These are phyloP conservation scores for Exidia glandulosa DNA, from an alignment of 768 basidiomycete species.

Conservation along the genomic window DNA sequence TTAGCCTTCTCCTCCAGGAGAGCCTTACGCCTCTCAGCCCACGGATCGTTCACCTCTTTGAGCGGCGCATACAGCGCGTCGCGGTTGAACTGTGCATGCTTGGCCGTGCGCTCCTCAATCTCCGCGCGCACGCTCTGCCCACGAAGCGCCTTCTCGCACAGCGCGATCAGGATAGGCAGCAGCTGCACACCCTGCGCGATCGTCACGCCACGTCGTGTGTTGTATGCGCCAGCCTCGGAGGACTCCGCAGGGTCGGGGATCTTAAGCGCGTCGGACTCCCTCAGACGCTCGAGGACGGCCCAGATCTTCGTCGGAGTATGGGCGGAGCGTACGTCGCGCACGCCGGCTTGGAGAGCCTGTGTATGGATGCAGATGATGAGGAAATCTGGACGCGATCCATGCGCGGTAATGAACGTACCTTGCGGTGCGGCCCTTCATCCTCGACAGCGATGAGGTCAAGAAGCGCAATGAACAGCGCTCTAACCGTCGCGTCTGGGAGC, in stretches of 20 bases:
- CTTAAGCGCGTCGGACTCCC: constrained; percentile 23
- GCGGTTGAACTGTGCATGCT: constrained; percentile 42
- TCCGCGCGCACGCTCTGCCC: constrained; percentile 43
- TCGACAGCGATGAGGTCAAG: constrained; percentile 40
- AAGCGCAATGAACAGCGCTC: constrained; percentile 50
- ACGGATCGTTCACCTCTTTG: constrained; percentile 47
- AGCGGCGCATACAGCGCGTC: constrained; percentile 42
- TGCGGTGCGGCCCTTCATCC: constrained; percentile 23
- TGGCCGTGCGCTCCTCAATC: constrained; percentile 41
- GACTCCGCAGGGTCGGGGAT: constrained; percentile 45
- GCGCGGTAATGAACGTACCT: constrained; percentile 17
- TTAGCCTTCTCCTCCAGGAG: constrained; percentile 15
- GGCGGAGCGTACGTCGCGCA: constrained; percentile 42
- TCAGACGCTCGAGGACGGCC: constrained; percentile 40
- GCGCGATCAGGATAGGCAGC: constrained; percentile 48
- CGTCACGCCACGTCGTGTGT: constrained; percentile 12
- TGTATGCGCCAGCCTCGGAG: constrained; percentile 31
- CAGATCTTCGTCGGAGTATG: constrained; percentile 54
- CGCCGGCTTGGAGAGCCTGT: constrained; percentile 33
- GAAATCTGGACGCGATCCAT: too few relatives aligned
- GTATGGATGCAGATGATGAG: too few relatives aligned
- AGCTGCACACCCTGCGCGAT: constrained; percentile 46
- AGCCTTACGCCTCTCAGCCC: constrained; percentile 31
- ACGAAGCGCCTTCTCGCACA: constrained; percentile 42
- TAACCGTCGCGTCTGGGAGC: constrained; percentile 42